phyloP scores from a whole-genome alignment of 495 filamentous ascomycete genomes.

The Eremomyces bilateralis region DNA sequence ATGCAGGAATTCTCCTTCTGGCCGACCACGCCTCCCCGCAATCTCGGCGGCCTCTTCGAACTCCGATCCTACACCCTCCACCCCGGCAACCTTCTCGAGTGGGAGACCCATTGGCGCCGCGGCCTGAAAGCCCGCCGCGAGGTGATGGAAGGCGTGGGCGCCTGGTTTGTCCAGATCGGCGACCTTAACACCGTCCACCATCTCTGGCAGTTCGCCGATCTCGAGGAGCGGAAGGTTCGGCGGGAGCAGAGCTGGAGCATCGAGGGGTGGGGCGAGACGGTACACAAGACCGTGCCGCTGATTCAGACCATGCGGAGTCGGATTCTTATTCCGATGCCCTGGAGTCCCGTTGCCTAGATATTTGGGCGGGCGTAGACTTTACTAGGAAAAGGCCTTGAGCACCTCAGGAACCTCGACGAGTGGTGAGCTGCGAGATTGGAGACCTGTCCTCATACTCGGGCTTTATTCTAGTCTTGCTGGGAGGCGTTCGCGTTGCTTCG shows the following conservation, averaged over 20 bases:
- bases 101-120: constrained; percentile 96
- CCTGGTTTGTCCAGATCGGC: constrained; percentile 97
- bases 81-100: constrained; percentile 87
- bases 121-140: constrained; percentile 75
- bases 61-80: constrained; percentile 91
- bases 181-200: constrained; percentile 96
- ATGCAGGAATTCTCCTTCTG: constrained; percentile 99
- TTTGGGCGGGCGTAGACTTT: constrained; percentile 7
- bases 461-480: too few species aligned
- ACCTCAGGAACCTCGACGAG: too few species aligned
- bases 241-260: constrained; percentile 90
- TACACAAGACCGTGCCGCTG: constrained; percentile 93
- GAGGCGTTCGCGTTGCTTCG: too few species aligned
- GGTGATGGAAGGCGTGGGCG: constrained; percentile 96
- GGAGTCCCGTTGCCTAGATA: constrained; percentile 88
- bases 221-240: constrained; percentile 79
- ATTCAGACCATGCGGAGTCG: constrained; percentile 92
- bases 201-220: constrained; percentile 92
- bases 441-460: too few species aligned
- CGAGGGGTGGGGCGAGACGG: constrained; percentile 91
- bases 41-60: constrained; percentile 85
- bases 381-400: not conserved
- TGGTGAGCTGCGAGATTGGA: too few species aligned
- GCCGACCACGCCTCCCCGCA: constrained; percentile 80
- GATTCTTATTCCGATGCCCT: constrained; percentile 85